These are phyloP conservation scores for Kwoniella bestiolae DNA, from an alignment of 768 basidiomycete genomes.

Conservation along the genomic window DNA sequence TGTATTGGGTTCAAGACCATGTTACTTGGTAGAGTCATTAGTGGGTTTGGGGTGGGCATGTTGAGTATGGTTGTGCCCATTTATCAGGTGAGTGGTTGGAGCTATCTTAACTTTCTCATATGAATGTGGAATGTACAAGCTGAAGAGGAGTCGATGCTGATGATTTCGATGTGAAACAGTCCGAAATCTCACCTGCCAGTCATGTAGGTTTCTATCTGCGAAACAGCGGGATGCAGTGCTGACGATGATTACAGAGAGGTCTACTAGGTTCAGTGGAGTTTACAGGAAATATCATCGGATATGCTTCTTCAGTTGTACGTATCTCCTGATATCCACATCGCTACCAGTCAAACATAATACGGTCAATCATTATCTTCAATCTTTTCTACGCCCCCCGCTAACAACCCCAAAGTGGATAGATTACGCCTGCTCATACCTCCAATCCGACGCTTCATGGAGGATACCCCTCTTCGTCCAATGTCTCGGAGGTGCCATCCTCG, in stretches of 20 bases:
- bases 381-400: no score
- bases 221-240: not conserved
- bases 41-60: constrained; percentile 88
- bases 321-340: not conserved
- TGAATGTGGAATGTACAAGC: no score
- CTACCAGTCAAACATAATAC: not conserved
- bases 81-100: constrained; percentile 47
- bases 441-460: constrained; percentile 86
- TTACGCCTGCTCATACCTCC: constrained; percentile 87
- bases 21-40: constrained; percentile 79
- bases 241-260: constrained; percentile 66
- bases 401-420: constrained; percentile 69
- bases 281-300: constrained; percentile 88
- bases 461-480: constrained; percentile 87
- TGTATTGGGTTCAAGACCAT: constrained; percentile 77
- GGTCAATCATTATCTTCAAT: not conserved
- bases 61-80: constrained; percentile 68
- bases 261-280: constrained; percentile 94
- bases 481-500: constrained; percentile 79
- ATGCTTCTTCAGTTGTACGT: constrained; percentile 83
- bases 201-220: constrained; percentile 65
- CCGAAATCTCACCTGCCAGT: constrained; percentile 90
- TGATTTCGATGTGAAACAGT: constrained; percentile 67
- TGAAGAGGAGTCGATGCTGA: no score
- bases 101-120: no score